Conservation (phyloP, 177 flowering plant genomes). For the Vitis hybrid region DNA sequence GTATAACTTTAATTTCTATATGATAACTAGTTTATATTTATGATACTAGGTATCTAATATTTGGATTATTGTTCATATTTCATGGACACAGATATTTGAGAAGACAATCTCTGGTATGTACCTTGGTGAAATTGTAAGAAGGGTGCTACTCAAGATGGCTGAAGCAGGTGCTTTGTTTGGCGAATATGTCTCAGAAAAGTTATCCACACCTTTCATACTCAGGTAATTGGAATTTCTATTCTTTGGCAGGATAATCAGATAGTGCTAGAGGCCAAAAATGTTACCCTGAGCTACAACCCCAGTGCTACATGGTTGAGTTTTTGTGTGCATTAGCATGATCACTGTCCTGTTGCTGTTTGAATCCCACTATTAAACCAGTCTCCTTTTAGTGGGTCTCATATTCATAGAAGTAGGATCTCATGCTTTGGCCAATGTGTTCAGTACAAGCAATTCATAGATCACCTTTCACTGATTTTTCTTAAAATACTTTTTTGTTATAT, state of each 20-base stretch:
- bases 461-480: neutral
- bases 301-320: too few relatives aligned
- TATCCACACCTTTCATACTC: constrained; percentile 58
- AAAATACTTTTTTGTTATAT: neutral
- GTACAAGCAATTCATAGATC: neutral
- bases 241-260: neutral
- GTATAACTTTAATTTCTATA: constrained; percentile 26
- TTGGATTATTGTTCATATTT: neutral
- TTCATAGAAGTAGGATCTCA: neutral
- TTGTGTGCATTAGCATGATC: neutral
- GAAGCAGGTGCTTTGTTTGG: constrained; percentile 57
- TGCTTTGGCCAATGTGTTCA: neutral
- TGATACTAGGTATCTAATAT: neutral
- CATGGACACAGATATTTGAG: constrained; percentile 60
- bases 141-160: constrained; percentile 67
- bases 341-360: neutral
- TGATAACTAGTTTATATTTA: neutral
- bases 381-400: neutral
- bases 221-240: constrained; percentile 35
- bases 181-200: constrained; percentile 40
- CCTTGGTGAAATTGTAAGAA: constrained; percentile 78
- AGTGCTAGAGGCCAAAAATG: too few relatives aligned
- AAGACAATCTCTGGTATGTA: constrained; percentile 92
- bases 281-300: too few relatives aligned
- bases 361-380: neutral